Base-by-base conservation (phyloP, 2,329 filamentous ascomycete genomes). In the Escovopsis sp. region DNA sequence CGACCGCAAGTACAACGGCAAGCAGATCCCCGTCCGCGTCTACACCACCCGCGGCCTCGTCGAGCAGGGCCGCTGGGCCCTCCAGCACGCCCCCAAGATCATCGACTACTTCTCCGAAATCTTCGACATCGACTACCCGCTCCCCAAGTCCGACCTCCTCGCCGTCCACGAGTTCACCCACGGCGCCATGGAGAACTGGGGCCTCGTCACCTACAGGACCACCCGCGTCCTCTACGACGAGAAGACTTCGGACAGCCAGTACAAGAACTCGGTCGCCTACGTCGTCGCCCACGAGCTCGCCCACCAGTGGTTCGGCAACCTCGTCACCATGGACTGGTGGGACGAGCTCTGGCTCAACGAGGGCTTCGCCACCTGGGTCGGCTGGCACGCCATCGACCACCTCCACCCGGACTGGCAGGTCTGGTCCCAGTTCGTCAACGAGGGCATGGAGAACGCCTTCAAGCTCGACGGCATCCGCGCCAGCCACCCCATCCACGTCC, bases 311-410 rank as follows among this genome's bases (percentile, higher is more conserved):
- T 94, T 94, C 53, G 87, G 87, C 33, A 93, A 94, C 60, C 73
- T 94, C 11, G 87, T 94, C 37, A 94, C 88, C 6, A 94, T 94
- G 87, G 85, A 94, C 60, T 94, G 87, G 86, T 91, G 85, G 85
- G 85, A 82, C 57, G 84, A 93, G 65, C 73, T 91, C 36, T 94
- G 87, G 87, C 73, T 94, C 41, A 94, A 94, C 56, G 89, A 96
- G 63, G 88, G 88, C 11, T 98, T 98, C 58, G 91, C 91, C 36
- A 98, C 91, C 4, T 96, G 89, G 89, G 89, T 95, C 36, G 91
- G 89, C 41, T 98, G 89, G 89, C 74, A 88, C 47, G 88, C 87
- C 9, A 78, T 88, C 45, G 85, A 96, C 58, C 75, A 93, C 58
- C 77, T 96, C 43, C 85, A 96, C 62, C 91, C 91, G 3, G 89